Base-by-base conservation (phyloP, 768 basidiomycete species). In the Rhodotorula sphaerocarpa region DNA sequence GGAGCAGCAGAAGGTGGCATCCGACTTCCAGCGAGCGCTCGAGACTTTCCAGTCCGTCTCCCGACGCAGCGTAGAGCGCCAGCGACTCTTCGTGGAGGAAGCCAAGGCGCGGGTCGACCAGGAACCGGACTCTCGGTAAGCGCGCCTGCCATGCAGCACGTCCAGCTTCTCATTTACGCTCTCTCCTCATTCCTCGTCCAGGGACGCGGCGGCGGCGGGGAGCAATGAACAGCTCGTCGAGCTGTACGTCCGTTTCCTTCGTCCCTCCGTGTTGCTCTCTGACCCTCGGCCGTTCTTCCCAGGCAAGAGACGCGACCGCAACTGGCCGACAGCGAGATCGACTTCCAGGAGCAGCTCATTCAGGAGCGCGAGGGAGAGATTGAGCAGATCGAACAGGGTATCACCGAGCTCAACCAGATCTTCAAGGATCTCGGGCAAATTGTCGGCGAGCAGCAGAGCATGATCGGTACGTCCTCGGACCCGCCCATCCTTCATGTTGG, bases 341-440 rank as follows among this genome's bases (percentile, higher is more conserved):
- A 89, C 20, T 92, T 92, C 74, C 95, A 97, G 75, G 93, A 99
- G 74, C 88, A 89, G 15, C 78, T 97, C 42, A 90, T 95, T 56
- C 85, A 86, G 55, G 95, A 99, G 73, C 86, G 95, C 23, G 93
- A 99, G 74, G 80, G 80, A 0, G 95, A 97, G 72, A 97, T 97
- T 57, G 83, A 87, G 54, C 91, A 96, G 73, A 99, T 99, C 55
- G 95, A 99, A 76, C 85, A 83, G 11, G 93, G 95, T 11, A 96
- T 99, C 58, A 90, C 93, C 72, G 93, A 99, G 75, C 77, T 99
- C 50, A 83, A 88, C 31, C 90, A 96, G 76, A 96, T 99, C 73
- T 97, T 99, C 80, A 83, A 88, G 53, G 92, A 97, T 76, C 78
- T 99, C 50, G 93, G 92, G 47, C 92, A 90, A 21, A 80, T 99